Evolutionary conservation across 2,329 filamentous ascomycete genomes (phyloP).

Genomic region (Pseudocercospora crystallina): DNA sequence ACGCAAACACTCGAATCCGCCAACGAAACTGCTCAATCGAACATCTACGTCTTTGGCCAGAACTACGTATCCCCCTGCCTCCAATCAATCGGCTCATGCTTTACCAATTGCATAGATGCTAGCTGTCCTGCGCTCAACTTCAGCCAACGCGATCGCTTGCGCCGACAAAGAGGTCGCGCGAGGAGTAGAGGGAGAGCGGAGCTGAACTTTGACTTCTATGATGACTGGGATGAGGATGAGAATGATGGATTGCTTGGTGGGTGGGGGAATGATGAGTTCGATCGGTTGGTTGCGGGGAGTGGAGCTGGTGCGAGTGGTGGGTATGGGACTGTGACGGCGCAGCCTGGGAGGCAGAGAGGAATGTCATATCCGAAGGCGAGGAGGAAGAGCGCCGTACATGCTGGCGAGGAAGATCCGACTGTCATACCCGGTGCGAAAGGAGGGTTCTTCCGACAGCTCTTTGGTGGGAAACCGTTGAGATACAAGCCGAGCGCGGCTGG

Average conservation of each 20-base stretch:
- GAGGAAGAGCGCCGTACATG: conserved; percentile 58
- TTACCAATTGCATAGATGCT: conserved; percentile 68
- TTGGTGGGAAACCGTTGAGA: conserved; percentile 74
- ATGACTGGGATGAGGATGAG: conserved; percentile 82
- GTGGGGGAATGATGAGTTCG: conserved; percentile 77
- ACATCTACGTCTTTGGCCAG: conserved; percentile 86
- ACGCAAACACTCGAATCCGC: conserved; percentile 86
- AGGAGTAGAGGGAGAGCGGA: conserved; percentile 65
- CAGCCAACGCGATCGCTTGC: conserved; percentile 45
- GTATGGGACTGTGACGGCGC: conserved; percentile 33
- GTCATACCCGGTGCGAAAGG: conserved; percentile 89
- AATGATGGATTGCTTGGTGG: conserved; percentile 69
- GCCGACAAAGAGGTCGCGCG: conserved; percentile 68
- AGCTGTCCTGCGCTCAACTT: conserved; percentile 39
- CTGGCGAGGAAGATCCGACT: conserved; percentile 67
- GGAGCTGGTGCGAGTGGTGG: conserved; percentile 53
- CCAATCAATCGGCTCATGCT: conserved; percentile 61
- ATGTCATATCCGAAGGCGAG: conserved; percentile 72
- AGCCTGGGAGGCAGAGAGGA: conserved; percentile 68
- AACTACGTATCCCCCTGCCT: conserved; percentile 82
- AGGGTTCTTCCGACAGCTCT: conserved; percentile 72
- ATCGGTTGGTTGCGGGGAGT: conserved; percentile 73
- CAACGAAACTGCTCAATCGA: conserved; percentile 87
- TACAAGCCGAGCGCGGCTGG: conserved; percentile 92
- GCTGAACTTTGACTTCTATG: conserved; percentile 93